phyloP scores from a whole-genome alignment of 2,329 filamentous ascomycete species.

The Trichoderma sp. region DNA sequence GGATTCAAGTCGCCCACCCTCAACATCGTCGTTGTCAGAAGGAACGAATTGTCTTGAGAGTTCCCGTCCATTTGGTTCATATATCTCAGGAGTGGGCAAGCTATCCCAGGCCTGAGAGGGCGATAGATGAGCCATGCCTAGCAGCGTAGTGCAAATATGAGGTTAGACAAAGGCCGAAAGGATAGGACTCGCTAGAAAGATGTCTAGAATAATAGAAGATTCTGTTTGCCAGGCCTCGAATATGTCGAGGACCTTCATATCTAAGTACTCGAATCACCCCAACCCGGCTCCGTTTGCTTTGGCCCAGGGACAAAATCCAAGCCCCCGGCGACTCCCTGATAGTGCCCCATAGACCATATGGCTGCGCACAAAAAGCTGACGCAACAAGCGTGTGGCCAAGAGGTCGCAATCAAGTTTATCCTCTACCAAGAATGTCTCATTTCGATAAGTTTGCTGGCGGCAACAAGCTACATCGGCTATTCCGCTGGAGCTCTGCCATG shows the following conservation, averaged over 20 bases:
- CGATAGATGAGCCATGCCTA: neutral
- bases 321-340: conserved; percentile 7
- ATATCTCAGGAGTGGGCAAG: conserved; percentile 11
- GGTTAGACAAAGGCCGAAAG: neutral
- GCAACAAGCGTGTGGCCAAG: neutral
- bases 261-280: neutral
- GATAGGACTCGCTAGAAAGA: neutral
- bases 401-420: neutral
- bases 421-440: neutral
- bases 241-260: neutral
- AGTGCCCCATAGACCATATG: neutral
- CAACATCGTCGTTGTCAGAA: neutral
- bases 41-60: neutral
- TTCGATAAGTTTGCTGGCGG: neutral
- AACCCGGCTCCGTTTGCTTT: conserved; percentile 2
- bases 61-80: conserved; percentile 1
- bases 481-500: neutral
- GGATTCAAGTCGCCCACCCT: neutral
- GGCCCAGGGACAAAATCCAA: neutral
- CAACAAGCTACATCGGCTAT: neutral
- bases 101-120: conserved; percentile 2
- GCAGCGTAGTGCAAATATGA: neutral
- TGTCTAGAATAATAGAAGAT: neutral
- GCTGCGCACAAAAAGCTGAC: conserved; percentile 5
- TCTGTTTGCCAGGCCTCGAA: neutral